A percentile compares a stretch with the other conserved stretches of the same genome.
phyloP scores from a whole-genome alignment of 78 protist species.

The Protostelium mycophagum region DNA sequence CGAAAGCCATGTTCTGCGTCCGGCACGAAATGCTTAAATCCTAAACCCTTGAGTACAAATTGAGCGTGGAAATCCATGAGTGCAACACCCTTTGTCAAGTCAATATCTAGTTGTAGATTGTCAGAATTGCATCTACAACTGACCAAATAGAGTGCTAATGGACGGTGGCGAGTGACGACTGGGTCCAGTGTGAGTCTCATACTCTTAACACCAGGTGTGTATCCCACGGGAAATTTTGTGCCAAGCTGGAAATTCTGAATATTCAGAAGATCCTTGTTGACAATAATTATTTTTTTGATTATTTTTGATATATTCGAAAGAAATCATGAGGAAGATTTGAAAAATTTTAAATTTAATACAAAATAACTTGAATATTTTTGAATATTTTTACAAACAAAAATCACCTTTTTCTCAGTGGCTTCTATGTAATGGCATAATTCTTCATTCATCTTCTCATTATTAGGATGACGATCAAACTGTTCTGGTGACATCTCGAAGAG shows the following conservation, averaged over 20 bases:
- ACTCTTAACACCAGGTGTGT: background rate
- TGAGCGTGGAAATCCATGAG: background rate
- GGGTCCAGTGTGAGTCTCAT: background rate
- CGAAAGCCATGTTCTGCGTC: background rate
- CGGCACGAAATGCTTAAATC: background rate
- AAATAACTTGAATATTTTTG: background rate
- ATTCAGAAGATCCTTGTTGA: no score
- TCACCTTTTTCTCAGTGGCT: background rate
- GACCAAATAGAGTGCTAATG: background rate
- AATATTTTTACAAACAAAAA: no score
- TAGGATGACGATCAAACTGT: background rate
- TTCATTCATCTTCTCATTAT: background rate
- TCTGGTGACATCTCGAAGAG: background rate
- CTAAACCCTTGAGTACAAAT: background rate
- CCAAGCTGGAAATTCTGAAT: background rate
- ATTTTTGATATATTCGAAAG: no score
- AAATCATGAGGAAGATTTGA: no score
- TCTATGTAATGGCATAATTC: background rate
- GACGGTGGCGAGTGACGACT: background rate
- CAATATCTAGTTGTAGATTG: no score
- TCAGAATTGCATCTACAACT: background rate
- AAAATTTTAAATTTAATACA: no score
- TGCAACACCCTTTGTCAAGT: background rate
- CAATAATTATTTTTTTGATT: no score
- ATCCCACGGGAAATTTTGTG: background rate